phyloP scores from a whole-genome alignment of 139 green algal genomes.

The Coelastrella sp. region DNA sequence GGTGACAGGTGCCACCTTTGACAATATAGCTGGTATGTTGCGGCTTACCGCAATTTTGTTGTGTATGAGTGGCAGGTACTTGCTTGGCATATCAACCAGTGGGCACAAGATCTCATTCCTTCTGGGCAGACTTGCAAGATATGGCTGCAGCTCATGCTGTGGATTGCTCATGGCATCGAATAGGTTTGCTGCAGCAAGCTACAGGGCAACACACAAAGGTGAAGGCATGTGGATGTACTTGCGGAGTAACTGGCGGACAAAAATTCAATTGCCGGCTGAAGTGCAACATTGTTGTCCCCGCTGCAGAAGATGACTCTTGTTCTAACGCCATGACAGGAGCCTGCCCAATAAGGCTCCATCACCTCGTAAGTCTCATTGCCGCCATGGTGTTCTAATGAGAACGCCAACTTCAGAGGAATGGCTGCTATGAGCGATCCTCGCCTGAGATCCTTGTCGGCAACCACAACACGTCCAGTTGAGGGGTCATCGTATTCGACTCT shows the following conservation, averaged over 20 bases:
- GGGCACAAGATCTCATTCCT: not conserved
- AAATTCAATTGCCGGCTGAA: too few relatives aligned
- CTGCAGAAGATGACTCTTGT: too few relatives aligned
- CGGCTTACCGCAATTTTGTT: not conserved
- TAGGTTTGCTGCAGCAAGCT: conserved; percentile 13
- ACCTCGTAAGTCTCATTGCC: not conserved
- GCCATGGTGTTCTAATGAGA: not conserved
- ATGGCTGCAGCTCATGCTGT: not conserved
- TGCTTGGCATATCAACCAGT: not conserved
- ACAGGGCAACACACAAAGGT: not conserved
- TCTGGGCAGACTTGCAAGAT: not conserved
- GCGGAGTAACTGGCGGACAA: too few relatives aligned
- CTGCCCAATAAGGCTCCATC: not conserved
- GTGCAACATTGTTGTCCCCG: too few relatives aligned
- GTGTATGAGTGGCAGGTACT: not conserved
- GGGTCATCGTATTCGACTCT: not conserved
- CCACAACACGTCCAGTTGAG: not conserved
- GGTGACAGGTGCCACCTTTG: not conserved
- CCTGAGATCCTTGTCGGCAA: not conserved
- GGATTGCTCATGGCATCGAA: not conserved
- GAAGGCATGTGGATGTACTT: too few relatives aligned
- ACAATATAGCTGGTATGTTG: not conserved
- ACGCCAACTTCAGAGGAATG: not conserved
- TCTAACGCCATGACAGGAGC: too few relatives aligned
- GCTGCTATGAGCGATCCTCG: not conserved